phyloP scores from a whole-genome alignment of 2,329 filamentous ascomycete genomes.

The Samsoniella hepiali region DNA sequence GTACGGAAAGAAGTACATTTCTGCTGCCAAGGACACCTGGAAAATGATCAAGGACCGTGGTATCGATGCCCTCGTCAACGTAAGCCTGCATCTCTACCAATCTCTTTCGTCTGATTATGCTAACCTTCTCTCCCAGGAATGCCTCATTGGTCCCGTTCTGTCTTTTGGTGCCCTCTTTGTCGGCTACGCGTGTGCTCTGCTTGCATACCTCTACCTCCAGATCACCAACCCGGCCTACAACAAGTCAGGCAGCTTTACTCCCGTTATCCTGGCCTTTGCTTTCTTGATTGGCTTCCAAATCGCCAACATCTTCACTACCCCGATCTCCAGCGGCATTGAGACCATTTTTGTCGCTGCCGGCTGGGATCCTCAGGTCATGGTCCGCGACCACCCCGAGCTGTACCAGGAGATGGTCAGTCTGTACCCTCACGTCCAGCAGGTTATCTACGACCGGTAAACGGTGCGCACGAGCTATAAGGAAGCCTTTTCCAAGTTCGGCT shows the following conservation, averaged over 20 bases:
- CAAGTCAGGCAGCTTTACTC: conserved; percentile 61
- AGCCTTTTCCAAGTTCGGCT: not conserved
- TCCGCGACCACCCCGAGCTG: conserved; percentile 75
- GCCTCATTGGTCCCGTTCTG: conserved; percentile 70
- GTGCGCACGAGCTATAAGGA: not conserved
- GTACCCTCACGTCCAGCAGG: conserved; percentile 79
- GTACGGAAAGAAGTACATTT: conserved; percentile 85
- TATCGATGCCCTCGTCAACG: conserved; percentile 82
- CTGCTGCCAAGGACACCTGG: conserved; percentile 87
- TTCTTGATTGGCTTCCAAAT: conserved; percentile 91
- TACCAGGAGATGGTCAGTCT: conserved; percentile 75
- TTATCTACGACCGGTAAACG: conserved; percentile 48
- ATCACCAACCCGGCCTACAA: conserved; percentile 83
- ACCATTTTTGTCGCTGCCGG: conserved; percentile 82
- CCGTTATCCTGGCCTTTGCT: conserved; percentile 76
- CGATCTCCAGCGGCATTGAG: conserved; percentile 82
- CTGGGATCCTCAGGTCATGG: conserved; percentile 70
- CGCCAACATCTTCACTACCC: conserved; percentile 84
- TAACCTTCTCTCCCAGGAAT: conserved; percentile 50
- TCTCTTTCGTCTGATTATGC: not conserved
- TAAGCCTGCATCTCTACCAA: conserved; percentile 25
- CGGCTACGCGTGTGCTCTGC: conserved; percentile 74
- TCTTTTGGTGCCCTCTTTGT: conserved; percentile 81
- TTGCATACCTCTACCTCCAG: conserved; percentile 82
- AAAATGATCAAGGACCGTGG: conserved; percentile 88